A percentile compares a stretch with the other conserved stretches of the same genome.
phyloP scores from a whole-genome alignment of 345 rosid genomes.

The Rhodamnia rubescens region DNA sequence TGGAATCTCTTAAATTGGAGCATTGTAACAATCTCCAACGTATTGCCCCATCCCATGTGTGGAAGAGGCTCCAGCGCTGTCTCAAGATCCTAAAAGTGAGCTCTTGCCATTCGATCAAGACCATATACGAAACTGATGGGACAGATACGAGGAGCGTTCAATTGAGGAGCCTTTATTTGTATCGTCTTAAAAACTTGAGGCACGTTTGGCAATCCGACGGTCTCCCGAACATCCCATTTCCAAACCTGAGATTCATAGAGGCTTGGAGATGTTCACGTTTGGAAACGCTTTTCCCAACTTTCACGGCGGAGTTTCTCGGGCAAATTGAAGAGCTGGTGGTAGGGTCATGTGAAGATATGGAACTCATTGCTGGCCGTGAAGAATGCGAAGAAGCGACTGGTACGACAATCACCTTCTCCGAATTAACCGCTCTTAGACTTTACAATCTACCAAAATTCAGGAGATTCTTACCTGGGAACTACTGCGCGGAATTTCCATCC shows the following conservation, averaged over 20 bases:
- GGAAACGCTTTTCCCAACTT: not conserved
- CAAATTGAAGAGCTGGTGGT: not conserved
- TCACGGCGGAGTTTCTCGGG: not conserved
- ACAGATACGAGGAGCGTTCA: fast-evolving
- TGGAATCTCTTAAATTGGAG: not conserved
- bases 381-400: not conserved
- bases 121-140: not conserved
- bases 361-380: not conserved
- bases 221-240: not conserved
- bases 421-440: not conserved
- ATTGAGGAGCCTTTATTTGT: fast-evolving
- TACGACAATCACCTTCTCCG: not conserved
- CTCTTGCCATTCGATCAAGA: not conserved
- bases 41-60: not conserved
- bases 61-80: not conserved
- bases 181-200: not conserved
- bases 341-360: not conserved
- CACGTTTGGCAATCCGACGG: not conserved
- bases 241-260: not conserved
- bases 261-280: fast-evolving
- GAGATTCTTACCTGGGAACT: not conserved
- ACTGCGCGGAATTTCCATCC: fast-evolving
- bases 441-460: not conserved
- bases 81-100: fast-evolving
- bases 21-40: not conserved